Base-by-base conservation (phyloP, 2,329 filamentous ascomycete species). In the Paecilomyces variotii region DNA sequence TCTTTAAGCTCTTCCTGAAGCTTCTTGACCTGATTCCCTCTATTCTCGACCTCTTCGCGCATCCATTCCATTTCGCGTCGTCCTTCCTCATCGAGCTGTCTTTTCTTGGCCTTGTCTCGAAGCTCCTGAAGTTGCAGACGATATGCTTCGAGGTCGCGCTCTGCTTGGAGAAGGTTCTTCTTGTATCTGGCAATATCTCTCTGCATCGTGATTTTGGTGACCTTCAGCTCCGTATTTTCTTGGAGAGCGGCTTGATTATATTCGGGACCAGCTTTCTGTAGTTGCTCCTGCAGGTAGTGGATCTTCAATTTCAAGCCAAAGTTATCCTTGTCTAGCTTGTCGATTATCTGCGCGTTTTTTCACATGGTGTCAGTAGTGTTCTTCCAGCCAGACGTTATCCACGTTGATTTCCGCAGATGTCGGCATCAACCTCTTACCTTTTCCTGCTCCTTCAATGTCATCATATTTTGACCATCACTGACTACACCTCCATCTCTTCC, bases 311-410 rank as follows among this genome's bases (percentile, higher is more conserved):
- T 97, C 57, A 99, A 81, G 26, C 91, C 91, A 71, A 97, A 99
- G 70, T 99, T 99, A 70, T 97, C 94, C 78, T 99, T 99, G 71
- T 97, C 91, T 67, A 99, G 93, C 70, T 90, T 90, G 76, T 97
- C 90, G 66, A 99, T 93, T 64, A 85, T 84, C 80, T 84, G 61
- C 24, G 24, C 11, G 7, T 26, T 4, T 11, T 9, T n/a, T 39
- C 14, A 45, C 14, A 9, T 45, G 39, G 19, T 9, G 39, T 45
- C 39, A 45, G 19, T 45, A 24, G 39, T 45, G 39, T 45, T 45
- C 39, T 45, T 9, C 39, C 39, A 45, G 39, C 39, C n/a, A 45
- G 4, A 7, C n/a, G 7, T 45, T 24, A 45, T 24, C 19, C 14
- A 10, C 35, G 3, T 45, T 24, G 19, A 2, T 39, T 3, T 12